Evolutionary conservation across 768 basidiomycete genomes (phyloP), one percentile per base, ranked within the genome.

Genomic region (Dendrothele bispora): DNA sequence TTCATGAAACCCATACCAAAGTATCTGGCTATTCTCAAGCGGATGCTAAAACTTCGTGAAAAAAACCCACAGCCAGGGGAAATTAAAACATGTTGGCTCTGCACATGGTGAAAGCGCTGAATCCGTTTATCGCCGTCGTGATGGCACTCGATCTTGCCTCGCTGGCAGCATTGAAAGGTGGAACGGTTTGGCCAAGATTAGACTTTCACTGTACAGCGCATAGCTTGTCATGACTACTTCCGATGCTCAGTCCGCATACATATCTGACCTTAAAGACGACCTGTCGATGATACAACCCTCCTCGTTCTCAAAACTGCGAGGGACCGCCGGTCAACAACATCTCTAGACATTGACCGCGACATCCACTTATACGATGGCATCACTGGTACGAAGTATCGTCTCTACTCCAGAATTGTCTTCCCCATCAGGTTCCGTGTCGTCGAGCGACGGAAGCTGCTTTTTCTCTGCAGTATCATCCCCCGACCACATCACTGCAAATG

Each of bases 401-500:
- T 47, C 46, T 5, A 47, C 37, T 21, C 46, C 46, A 39, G 46
- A 28, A 7, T 29, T 47, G 21, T 37, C 30, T 34, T 37, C 46
- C 15, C 46, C 36, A 4, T 26, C 25, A 22, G 24, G 26, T 26
- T 11, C 43, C n/a, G 28, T 37, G 26, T 47, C 46, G 37, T 46
- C 45, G 7, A 47, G 39, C 17, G 46, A 47, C 26, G 36, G n/a
- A 38, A 24, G 40, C 24, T 39, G 35, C 4, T 47, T 47, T 24
- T 20, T 24, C 25, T 46, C 44, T 11, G 44, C 32, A n/a, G 15
- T 34, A 7, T 46, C 34, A 7, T 36, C 35, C 20, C 30, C 21
- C 22, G 34, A 36, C 21, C n/a, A 32, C 26, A 18, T 15, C 11
- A 20, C 43, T 12, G n/a, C 25, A 7, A 24, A 24, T 18, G 17